A percentile compares a stretch with the other conserved stretches of the same genome.
Evolutionary conservation across 2,329 filamentous ascomycete species (phyloP).

Genomic region (Fusarium nisikadoi): DNA sequence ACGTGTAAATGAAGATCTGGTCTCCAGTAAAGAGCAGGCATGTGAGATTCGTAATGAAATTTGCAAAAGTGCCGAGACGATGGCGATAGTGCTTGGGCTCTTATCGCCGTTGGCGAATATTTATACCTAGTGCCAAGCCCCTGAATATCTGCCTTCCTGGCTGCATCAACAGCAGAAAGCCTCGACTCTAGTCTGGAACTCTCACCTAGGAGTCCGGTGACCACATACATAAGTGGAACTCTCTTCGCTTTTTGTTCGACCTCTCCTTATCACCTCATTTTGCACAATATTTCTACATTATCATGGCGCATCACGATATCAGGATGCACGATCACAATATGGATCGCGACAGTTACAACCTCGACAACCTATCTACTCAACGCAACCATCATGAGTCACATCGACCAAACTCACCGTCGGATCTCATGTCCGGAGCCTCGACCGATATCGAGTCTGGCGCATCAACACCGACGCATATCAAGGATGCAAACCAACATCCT

Average conservation of each 20-base stretch:
- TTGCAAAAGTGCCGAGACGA: background rate
- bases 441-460: slow-evolving; percentile 15
- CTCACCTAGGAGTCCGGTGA: background rate
- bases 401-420: background rate
- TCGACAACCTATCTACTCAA: slow-evolving; percentile 1
- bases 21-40: background rate
- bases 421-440: slow-evolving; percentile 3
- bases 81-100: background rate
- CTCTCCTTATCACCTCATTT: background rate
- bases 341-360: slow-evolving; percentile 12
- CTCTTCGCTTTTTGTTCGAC: background rate
- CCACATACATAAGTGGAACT: background rate
- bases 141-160: background rate
- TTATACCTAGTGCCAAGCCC: slow-evolving; percentile 19
- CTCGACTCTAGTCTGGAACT: background rate
- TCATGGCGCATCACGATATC: background rate
- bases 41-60: slow-evolving; percentile 11
- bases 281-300: background rate
- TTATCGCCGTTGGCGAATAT: slow-evolving; percentile 4
- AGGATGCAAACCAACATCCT: background rate
- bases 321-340: background rate
- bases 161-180: background rate
- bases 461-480: slow-evolving; percentile 13
- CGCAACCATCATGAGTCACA: background rate
- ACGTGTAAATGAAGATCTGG: slow-evolving; percentile 19